phyloP scores from a whole-genome alignment of 2,329 filamentous ascomycete species.

The Botryotinia convoluta region DNA sequence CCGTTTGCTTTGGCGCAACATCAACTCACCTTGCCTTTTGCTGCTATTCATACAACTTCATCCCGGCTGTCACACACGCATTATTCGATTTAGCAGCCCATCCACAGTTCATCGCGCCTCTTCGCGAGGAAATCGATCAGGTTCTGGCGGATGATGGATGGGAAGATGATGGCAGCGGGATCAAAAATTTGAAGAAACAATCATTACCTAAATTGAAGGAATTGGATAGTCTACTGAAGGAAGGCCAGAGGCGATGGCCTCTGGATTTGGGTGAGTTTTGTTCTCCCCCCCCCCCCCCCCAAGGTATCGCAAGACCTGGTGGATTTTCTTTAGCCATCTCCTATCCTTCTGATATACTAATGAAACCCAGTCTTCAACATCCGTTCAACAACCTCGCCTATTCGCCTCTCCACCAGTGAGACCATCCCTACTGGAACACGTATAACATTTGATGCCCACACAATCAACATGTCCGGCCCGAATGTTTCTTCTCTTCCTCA shows the following conservation, averaged over 20 bases:
- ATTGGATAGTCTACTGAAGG: conserved; percentile 45
- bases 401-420: conserved; percentile 28
- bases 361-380: conserved; percentile 22
- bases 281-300: too few species aligned
- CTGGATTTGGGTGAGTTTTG: not conserved
- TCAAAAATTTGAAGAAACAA: conserved; percentile 36
- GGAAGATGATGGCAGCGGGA: conserved; percentile 45
- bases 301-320: too few species aligned
- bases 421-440: conserved; percentile 1
- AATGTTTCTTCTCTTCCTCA: not conserved
- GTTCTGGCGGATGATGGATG: conserved; percentile 41
- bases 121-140: conserved; percentile 32
- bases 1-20: not conserved
- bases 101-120: conserved; percentile 44
- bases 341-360: conserved; percentile 12
- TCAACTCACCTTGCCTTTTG: conserved; percentile 27
- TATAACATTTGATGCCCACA: conserved; percentile 37
- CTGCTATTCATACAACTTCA: conserved; percentile 55
- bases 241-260: conserved; percentile 42
- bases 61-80: conserved; percentile 47
- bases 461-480: conserved; percentile 27
- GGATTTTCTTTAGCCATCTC: too few species aligned
- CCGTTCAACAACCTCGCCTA: not conserved
- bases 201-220: conserved; percentile 35
- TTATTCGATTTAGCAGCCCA: conserved; percentile 52